These are phyloP conservation scores for Claviceps pusilla DNA, from an alignment of 2,329 filamentous ascomycete genomes.

Conservation along the genomic window DNA sequence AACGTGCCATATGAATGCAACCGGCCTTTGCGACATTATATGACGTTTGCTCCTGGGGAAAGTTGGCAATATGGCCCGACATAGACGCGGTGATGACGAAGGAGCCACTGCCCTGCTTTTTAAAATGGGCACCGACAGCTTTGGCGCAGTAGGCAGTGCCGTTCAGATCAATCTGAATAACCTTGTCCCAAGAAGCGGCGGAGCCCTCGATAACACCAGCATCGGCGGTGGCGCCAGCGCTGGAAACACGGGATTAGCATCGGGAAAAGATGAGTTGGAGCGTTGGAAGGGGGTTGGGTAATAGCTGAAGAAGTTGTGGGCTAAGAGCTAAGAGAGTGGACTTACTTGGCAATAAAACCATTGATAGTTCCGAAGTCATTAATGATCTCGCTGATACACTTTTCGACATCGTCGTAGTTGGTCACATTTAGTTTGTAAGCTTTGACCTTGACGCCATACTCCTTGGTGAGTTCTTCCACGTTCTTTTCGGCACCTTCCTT, in stretches of 20 bases:
- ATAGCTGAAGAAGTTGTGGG: no score
- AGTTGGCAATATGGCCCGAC: constrained; percentile 56
- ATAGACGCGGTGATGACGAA: constrained; percentile 58
- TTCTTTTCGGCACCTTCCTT: constrained; percentile 54
- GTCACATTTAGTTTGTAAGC: constrained; percentile 46
- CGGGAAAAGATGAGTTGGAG: background rate
- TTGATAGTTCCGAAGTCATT: constrained; percentile 61
- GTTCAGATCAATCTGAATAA: constrained; percentile 49
- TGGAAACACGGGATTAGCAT: constrained; percentile 5
- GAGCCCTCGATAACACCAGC: constrained; percentile 52
- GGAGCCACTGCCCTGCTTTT: constrained; percentile 45
- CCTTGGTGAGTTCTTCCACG: constrained; percentile 46
- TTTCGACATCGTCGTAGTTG: constrained; percentile 35
- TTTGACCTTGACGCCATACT: constrained; percentile 53
- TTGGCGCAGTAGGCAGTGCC: constrained; percentile 54
- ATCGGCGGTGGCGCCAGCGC: constrained; percentile 54
- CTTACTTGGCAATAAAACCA: constrained; percentile 60
- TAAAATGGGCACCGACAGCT: constrained; percentile 49
- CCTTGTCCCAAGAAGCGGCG: constrained; percentile 50
- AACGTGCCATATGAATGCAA: constrained; percentile 30
- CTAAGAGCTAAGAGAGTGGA: constrained; percentile 10
- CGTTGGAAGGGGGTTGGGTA: constrained; percentile 22
- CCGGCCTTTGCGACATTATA: constrained; percentile 53
- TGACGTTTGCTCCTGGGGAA: constrained; percentile 51
- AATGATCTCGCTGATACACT: constrained; percentile 47